Evolutionary conservation across 1,139 yeast species (phyloP).

Genomic region (Geotrichum fermentans): DNA sequence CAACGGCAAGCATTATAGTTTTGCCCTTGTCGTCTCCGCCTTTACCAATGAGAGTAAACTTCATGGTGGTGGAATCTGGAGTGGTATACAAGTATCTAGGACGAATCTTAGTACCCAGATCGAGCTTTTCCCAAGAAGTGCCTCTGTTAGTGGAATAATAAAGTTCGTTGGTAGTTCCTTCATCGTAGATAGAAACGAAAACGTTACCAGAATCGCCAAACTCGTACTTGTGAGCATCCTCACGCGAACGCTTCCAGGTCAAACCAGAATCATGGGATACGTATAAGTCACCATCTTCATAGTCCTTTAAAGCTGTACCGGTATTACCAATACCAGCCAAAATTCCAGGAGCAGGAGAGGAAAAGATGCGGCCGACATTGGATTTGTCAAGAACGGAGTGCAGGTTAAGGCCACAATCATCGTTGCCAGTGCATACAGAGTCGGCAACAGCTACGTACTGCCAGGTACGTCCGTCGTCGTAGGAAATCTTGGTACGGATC

Average conservation of each 20-base stretch:
- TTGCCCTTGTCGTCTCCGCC: conserved; percentile 29
- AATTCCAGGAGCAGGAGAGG: conserved; percentile 71
- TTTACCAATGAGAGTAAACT: conserved; percentile 54
- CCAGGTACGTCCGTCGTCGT: conserved; percentile 69
- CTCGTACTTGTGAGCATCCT: conserved; percentile 52
- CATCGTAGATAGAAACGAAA: conserved; percentile 55
- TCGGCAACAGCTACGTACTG: conserved; percentile 46
- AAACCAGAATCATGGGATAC: conserved; percentile 76
- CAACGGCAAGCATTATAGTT: conserved; percentile 46
- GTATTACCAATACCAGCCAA: conserved; percentile 46
- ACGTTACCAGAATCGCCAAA: conserved; percentile 82
- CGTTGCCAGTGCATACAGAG: conserved; percentile 39
- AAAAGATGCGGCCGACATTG: conserved; percentile 54
- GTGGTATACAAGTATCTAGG: conserved; percentile 54
- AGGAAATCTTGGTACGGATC: conserved; percentile 45
- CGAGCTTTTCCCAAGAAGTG: conserved; percentile 50
- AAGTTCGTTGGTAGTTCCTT: conserved; percentile 26
- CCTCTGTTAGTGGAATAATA: conserved; percentile 76
- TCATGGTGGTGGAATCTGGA: conserved; percentile 68
- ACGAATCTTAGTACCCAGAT: conserved; percentile 46
- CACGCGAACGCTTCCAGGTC: conserved; percentile 58
- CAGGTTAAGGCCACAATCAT: conserved; percentile 55
- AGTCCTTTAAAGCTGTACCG: conserved; percentile 31
- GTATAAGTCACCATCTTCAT: conserved; percentile 40
- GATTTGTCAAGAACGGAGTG: conserved; percentile 47